These are phyloP conservation scores for Parafenestella ontariensis DNA, from an alignment of 2,329 filamentous ascomycete species.

Conservation along the genomic window DNA sequence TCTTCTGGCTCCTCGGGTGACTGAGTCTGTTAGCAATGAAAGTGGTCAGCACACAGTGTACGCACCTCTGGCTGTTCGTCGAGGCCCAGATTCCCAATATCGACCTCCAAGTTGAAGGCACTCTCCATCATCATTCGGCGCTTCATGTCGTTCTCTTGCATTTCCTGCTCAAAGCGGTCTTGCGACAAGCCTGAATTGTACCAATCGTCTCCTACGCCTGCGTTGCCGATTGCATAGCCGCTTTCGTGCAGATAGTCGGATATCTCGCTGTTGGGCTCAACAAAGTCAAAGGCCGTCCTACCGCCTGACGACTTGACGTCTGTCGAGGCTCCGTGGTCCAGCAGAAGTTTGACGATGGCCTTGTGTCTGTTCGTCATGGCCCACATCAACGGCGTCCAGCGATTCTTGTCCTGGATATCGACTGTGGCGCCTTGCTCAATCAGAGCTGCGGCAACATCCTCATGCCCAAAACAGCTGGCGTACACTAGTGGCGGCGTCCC, in stretches of 20 bases:
- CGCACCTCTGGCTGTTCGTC: slow-evolving; percentile 92
- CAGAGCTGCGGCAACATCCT: slow-evolving; percentile 82
- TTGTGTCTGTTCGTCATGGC: slow-evolving; percentile 99
- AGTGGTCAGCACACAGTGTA: neutral
- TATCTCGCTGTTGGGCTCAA: slow-evolving; percentile 94
- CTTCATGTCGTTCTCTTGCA: slow-evolving; percentile 95
- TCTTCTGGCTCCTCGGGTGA: slow-evolving; percentile 79
- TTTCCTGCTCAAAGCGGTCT: slow-evolving; percentile 94
- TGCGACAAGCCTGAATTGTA: slow-evolving; percentile 92
- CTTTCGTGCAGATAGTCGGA: slow-evolving; percentile 94
- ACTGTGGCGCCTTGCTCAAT: slow-evolving; percentile 87
- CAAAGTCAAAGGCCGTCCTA: slow-evolving; percentile 93
- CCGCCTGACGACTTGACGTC: slow-evolving; percentile 95
- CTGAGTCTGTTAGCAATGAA: slow-evolving; percentile 30
- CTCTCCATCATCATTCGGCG: slow-evolving; percentile 99
- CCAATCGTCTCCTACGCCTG: slow-evolving; percentile 84
- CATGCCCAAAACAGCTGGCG: slow-evolving; percentile 96
- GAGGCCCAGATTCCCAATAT: slow-evolving; percentile 91
- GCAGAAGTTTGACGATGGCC: slow-evolving; percentile 86
- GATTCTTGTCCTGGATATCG: slow-evolving; percentile 92
- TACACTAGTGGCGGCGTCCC: slow-evolving; percentile 97
- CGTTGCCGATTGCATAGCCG: slow-evolving; percentile 86
- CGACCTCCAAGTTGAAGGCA: slow-evolving; percentile 93
- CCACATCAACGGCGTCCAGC: slow-evolving; percentile 99
- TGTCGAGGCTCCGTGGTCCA: slow-evolving; percentile 93